phyloP scores from a whole-genome alignment of 495 filamentous ascomycete genomes.

The Pyrenopolyporus hunteri region DNA sequence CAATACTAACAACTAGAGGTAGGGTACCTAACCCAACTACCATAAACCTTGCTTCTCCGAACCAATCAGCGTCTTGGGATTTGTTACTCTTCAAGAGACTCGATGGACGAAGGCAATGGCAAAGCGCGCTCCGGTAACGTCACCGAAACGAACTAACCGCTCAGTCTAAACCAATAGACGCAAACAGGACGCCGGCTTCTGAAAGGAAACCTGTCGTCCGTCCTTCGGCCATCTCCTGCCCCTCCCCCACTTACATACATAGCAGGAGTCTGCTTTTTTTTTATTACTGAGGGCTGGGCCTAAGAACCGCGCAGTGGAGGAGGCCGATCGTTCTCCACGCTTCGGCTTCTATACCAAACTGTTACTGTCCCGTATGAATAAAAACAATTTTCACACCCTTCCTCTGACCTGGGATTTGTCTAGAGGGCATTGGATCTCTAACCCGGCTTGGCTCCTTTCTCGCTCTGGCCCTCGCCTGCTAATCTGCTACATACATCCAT shows the following conservation, averaged over 20 bases:
- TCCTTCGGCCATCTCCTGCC: slow-evolving; percentile 42
- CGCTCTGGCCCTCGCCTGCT: no score
- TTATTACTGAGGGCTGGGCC: slow-evolving; percentile 29
- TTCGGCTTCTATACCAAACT: slow-evolving; percentile 26
- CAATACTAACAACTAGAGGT: background rate
- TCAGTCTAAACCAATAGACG: slow-evolving; percentile 39
- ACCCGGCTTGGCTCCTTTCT: slow-evolving; percentile 34
- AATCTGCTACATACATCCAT: slow-evolving; percentile 32
- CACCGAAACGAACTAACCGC: slow-evolving; percentile 41
- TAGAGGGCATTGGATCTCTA: slow-evolving; percentile 27
- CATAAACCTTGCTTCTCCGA: slow-evolving; percentile 17
- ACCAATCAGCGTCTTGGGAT: slow-evolving; percentile 33
- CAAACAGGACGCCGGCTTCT: slow-evolving; percentile 36
- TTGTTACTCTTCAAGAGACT: slow-evolving; percentile 39
- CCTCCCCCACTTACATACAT: slow-evolving; percentile 46
- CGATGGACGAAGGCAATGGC: slow-evolving; percentile 13
- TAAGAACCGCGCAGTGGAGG: slow-evolving; percentile 32
- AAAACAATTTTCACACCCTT: slow-evolving; percentile 23
- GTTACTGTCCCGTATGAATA: slow-evolving; percentile 34
- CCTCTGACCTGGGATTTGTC: slow-evolving; percentile 24
- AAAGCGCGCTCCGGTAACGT: slow-evolving; percentile 37
- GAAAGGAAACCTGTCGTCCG: slow-evolving; percentile 39
- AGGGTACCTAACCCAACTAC: no score
- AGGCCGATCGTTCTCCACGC: slow-evolving; percentile 39
- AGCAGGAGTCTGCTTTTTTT: slow-evolving; percentile 16